Evolutionary conservation across 1,139 yeast species (phyloP), one percentile per base, ranked within the genome.

Genomic region (Lodderomyces oxycetoniae): DNA sequence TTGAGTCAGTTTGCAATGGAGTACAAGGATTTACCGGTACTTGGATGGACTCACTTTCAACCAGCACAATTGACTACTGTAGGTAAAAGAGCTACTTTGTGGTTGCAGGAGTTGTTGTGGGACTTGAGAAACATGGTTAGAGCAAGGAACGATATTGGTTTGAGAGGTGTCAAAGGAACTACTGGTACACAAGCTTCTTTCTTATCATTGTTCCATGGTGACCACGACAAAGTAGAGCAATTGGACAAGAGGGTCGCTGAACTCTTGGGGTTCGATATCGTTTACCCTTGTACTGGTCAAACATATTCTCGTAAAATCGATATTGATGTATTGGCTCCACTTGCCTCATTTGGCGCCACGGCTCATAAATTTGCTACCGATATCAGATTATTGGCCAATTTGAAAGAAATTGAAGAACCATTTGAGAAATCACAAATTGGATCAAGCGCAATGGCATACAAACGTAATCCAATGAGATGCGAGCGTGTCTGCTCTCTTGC

Each of bases 11-110:
- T 93, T 62, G 97, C 98, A 34, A 56, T 87, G 46, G 79, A 85
- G 59, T 78, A 91, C 71, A 91, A 91, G 70, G 97, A 91, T 61
- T 65, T 88, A 63, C 98, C 99, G 30, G 96, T 89, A 32, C 76
- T 91, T 48, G 99, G 99, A 26, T 91, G 97, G 96, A 91, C 99
- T 40, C 99, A 91, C 64, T 91, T 91, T 77, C 99, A 91, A 68
- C 99, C 99, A 14, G 98, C 98, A 38, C 99, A 91, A 70, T 77
- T 93, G 57, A 89, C 97, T 45, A 91, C 99, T 29, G 95, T 91
- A 43, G 99, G 99, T 57, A 91, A 91, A 73, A 83, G 99, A 67
- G 95, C 95, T 38, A 87, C 96, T 32, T 71, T 91, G 54, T 91
- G 98, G 98, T 72, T 93, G 51, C 99, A 91, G 70, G 99, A 91